Evolutionary conservation across 1,284 basidiomycete species (phyloP).

Genomic region (Psilocybe mexicana): DNA sequence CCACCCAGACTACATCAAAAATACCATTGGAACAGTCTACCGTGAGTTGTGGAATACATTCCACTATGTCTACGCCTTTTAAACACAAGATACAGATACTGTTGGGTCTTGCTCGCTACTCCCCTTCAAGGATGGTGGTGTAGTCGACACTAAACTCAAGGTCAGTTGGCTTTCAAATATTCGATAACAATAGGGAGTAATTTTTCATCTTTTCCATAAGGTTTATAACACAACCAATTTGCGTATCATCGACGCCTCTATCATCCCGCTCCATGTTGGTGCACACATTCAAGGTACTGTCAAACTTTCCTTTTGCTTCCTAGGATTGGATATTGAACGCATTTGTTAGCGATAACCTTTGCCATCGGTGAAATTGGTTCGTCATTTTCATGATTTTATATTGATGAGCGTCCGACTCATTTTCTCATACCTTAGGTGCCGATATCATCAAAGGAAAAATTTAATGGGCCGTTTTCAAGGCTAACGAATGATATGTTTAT

Average conservation of each 20-base stretch:
- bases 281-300: conserved; percentile 33
- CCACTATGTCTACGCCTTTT: neutral
- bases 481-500: neutral
- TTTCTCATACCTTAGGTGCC: neutral
- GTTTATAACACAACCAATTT: conserved; percentile 48
- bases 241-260: conserved; percentile 42
- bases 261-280: conserved; percentile 38
- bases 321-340: neutral
- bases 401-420: neutral
- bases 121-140: conserved; percentile 57
- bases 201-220: conserved; percentile 17
- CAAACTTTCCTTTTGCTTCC: neutral
- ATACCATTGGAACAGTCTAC: conserved; percentile 27
- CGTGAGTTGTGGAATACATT: conserved; percentile 24
- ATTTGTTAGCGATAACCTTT: conserved; percentile 13
- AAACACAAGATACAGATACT: conserved; percentile 30
- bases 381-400: neutral
- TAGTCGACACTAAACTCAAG: conserved; percentile 37
- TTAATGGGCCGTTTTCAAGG: neutral
- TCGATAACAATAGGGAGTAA: neutral
- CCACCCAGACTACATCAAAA: conserved; percentile 31
- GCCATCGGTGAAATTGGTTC: conserved; percentile 18
- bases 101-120: conserved; percentile 57
- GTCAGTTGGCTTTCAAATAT: conserved; percentile 27
- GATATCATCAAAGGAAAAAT: conserved; percentile 1